Percentiles rank a stretch among this genome's conserved stretches.
These are phyloP conservation scores for Larix kaempferi DNA, from an alignment of 75 land plant genomes.

Conservation along the genomic window DNA sequence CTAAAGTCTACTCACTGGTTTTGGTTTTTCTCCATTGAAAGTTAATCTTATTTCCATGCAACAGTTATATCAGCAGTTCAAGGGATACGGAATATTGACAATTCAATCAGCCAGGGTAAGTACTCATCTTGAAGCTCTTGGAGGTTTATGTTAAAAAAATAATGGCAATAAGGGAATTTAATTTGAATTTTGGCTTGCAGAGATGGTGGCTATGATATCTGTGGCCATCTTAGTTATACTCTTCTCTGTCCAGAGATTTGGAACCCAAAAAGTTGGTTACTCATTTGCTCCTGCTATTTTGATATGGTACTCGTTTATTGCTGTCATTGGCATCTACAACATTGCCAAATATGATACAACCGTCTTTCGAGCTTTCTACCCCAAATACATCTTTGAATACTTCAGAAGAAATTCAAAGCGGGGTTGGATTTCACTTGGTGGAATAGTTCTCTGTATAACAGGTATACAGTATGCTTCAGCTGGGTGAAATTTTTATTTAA, in stretches of 20 bases:
- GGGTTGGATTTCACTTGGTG: slow-evolving; percentile 56
- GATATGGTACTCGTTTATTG: slow-evolving; percentile 41
- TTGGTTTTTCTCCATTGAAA: too few relatives aligned
- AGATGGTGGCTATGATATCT: slow-evolving; percentile 29
- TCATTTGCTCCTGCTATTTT: slow-evolving; percentile 38
- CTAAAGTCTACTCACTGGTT: too few relatives aligned
- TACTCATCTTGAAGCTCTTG: too few relatives aligned
- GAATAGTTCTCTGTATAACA: slow-evolving; percentile 45
- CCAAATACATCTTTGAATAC: slow-evolving; percentile 32
- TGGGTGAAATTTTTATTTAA: background rate
- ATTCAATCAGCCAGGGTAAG: background rate
- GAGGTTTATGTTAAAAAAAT: background rate
- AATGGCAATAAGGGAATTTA: background rate
- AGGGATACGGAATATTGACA: slow-evolving; percentile 50
- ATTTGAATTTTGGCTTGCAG: slow-evolving; percentile 18
- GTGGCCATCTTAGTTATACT: slow-evolving; percentile 29
- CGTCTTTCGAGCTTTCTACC: slow-evolving; percentile 42
- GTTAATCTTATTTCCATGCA: background rate
- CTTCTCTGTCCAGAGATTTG: slow-evolving; percentile 43
- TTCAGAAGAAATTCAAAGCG: slow-evolving; percentile 26
- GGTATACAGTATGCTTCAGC: slow-evolving; percentile 13
- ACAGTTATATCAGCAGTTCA: slow-evolving; percentile 77
- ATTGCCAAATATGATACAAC: slow-evolving; percentile 30
- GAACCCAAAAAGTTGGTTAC: slow-evolving; percentile 55
- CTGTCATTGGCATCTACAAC: slow-evolving; percentile 36